Evolutionary conservation across 441 rosid genomes (phyloP).

Genomic region (Pelargonium hybrid): DNA sequence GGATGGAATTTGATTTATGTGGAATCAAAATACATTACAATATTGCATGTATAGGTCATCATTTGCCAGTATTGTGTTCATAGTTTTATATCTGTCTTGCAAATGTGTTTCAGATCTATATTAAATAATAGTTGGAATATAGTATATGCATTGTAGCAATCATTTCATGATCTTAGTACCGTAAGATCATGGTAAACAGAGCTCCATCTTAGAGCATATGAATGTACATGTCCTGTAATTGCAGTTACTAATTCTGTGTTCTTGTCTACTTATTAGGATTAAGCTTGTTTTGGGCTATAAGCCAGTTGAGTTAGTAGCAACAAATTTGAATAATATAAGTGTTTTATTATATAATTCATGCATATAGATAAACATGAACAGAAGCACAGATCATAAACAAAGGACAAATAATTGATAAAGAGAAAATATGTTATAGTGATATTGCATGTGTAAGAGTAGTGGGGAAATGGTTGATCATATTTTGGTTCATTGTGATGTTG

Average conservation of each 20-base stretch:
- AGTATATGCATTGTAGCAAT: conserved; percentile 4
- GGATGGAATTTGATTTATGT: not conserved
- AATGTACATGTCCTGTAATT: not conserved
- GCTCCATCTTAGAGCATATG: too few relatives aligned
- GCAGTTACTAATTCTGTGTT: not conserved
- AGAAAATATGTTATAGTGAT: conserved; percentile 1
- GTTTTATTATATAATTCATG: not conserved
- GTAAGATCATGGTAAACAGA: not conserved
- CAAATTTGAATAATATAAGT: not conserved
- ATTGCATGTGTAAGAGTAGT: not conserved
- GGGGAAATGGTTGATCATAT: not conserved
- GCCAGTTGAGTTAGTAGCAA: not conserved
- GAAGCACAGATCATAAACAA: not conserved
- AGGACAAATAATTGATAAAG: not conserved
- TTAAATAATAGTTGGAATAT: not conserved
- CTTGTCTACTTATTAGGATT: not conserved
- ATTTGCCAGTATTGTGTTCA: not conserved
- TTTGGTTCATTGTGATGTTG: not conserved
- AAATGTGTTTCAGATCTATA: conserved; percentile 1
- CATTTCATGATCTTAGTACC: not conserved
- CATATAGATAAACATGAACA: not conserved
- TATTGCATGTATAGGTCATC: not conserved
- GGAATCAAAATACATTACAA: not conserved
- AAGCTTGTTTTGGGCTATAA: not conserved
- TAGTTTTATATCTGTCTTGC: not conserved